phyloP scores from a whole-genome alignment of 2,329 filamentous ascomycete genomes.

The Ophiognomonia clavigignenti-juglandacearum region DNA sequence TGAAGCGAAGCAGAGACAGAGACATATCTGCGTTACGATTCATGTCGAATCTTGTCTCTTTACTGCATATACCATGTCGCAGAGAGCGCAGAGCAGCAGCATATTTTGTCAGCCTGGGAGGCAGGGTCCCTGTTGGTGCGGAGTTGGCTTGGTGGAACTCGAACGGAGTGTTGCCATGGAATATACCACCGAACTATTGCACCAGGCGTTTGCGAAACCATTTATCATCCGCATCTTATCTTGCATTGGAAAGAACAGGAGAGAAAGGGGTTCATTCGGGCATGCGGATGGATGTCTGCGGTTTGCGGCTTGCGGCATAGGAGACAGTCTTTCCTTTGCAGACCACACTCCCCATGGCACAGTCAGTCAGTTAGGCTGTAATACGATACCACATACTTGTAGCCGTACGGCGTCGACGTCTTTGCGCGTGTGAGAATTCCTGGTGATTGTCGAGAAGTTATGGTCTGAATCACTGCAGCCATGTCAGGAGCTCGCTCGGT shows the following conservation, averaged over 20 bases:
- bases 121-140: neutral
- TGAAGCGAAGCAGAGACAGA: neutral
- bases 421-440: too few relatives aligned
- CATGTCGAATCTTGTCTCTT: constrained; percentile 12
- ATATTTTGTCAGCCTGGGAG: neutral
- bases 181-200: neutral
- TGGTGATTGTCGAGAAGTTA: too few relatives aligned
- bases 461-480: too few relatives aligned
- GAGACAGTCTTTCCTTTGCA: neutral
- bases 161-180: neutral
- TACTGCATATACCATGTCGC: constrained; percentile 6
- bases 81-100: constrained; percentile 8
- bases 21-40: constrained; percentile 8
- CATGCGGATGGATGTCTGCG: neutral
- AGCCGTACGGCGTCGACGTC: too few relatives aligned
- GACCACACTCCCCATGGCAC: too few relatives aligned
- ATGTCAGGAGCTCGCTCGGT: too few relatives aligned
- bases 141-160: neutral
- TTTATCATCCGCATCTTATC: constrained; percentile 11
- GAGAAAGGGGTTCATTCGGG: neutral
- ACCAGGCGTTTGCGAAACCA: constrained; percentile 9
- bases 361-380: too few relatives aligned
- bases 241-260: constrained; percentile 4
- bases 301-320: neutral
- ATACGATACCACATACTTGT: neutral